These are phyloP conservation scores for Amanita jacksonii DNA, from an alignment of 768 basidiomycete genomes.

Conservation along the genomic window DNA sequence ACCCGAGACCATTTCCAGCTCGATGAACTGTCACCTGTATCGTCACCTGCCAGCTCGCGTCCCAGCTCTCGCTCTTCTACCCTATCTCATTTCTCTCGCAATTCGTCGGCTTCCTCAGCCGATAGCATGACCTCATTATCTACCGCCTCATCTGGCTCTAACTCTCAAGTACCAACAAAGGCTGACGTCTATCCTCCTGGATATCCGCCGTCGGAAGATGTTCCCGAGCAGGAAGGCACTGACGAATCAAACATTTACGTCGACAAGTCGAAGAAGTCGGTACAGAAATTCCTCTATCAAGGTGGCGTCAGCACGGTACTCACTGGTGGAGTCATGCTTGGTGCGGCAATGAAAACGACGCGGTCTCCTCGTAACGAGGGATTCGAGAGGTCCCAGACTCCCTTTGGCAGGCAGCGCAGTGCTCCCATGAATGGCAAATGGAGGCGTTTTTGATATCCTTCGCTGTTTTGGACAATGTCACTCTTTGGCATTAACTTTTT, in stretches of 20 bases:
- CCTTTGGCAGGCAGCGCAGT: slow-evolving; percentile 1
- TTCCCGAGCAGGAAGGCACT: slow-evolving; percentile 1
- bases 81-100: slow-evolving; percentile 18
- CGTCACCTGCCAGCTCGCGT: slow-evolving; percentile 22
- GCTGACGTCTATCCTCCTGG: slow-evolving; percentile 1
- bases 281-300: slow-evolving; percentile 30
- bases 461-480: too few relatives aligned
- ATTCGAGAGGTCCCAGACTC: not conserved
- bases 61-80: slow-evolving; percentile 32
- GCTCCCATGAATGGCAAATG: not conserved
- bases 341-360: slow-evolving; percentile 8
- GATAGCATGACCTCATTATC: slow-evolving; percentile 25
- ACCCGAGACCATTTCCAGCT: slow-evolving; percentile 21
- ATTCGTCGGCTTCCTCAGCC: slow-evolving; percentile 16
- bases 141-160: slow-evolving; percentile 18
- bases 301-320: slow-evolving; percentile 35
- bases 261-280: slow-evolving; percentile 18
- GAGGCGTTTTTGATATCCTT: slow-evolving; percentile 6
- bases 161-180: slow-evolving; percentile 4
- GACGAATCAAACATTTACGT: slow-evolving; percentile 14
- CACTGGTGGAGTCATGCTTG: slow-evolving; percentile 38
- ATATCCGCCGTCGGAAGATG: not conserved
- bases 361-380: slow-evolving; percentile 3
- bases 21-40: slow-evolving; percentile 7
- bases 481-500: too few relatives aligned